Conservation (phyloP, 1,284 basidiomycete species). For the Malassezia vespertilionis region DNA sequence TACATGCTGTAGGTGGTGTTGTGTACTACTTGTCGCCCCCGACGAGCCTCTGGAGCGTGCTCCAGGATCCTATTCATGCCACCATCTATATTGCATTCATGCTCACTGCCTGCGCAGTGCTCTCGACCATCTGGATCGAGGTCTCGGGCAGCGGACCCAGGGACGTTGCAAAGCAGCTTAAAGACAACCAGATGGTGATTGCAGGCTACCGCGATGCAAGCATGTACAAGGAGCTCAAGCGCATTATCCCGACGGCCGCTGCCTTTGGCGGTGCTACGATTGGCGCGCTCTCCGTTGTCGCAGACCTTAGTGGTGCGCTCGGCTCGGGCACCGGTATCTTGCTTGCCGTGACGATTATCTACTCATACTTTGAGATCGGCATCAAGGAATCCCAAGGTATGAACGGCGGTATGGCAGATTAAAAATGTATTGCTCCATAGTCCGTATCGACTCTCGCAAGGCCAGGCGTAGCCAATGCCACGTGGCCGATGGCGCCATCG, state of each 20-base stretch:
- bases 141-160: conserved; percentile 89
- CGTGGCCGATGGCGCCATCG: conserved; percentile 3
- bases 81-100: conserved; percentile 84
- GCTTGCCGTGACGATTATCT: conserved; percentile 95
- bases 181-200: conserved; percentile 98
- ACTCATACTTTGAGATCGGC: conserved; percentile 48
- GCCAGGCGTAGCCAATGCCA: too few species aligned
- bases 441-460: too few species aligned
- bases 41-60: conserved; percentile 71
- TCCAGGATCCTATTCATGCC: conserved; percentile 88
- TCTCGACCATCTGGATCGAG: conserved; percentile 99
- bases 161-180: conserved; percentile 93
- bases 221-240: conserved; percentile 98
- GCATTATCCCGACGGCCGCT: conserved; percentile 91
- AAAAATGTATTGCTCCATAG: neutral
- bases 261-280: conserved; percentile 93
- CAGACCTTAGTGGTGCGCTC: conserved; percentile 92
- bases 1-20: conserved; percentile 80
- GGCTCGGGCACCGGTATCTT: conserved; percentile 94
- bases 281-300: conserved; percentile 80
- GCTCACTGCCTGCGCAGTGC: conserved; percentile 83
- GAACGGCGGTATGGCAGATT: neutral
- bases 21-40: conserved; percentile 97
- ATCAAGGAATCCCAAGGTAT: conserved; percentile 43
- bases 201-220: conserved; percentile 90